Evolutionary conservation across 78 protist genomes (phyloP).

Genomic region (Dictyostelium firmibasis): DNA sequence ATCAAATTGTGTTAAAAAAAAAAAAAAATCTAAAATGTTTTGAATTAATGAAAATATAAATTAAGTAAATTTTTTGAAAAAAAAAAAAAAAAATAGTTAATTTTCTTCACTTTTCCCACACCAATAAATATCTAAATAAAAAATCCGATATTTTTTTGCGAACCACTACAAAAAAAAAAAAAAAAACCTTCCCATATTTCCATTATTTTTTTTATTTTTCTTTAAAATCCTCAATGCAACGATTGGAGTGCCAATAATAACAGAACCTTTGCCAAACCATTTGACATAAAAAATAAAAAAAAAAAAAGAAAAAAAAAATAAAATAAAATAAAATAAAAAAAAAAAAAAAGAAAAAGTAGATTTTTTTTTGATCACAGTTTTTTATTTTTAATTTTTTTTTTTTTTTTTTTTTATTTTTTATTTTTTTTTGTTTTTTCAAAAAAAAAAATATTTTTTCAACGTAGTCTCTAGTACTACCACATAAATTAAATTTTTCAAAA

Average conservation of each 20-base stretch:
- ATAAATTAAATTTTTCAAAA: too few relatives aligned
- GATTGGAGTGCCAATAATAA: not conserved
- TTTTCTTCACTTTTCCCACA: not conserved
- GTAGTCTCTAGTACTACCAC: not conserved
- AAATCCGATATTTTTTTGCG: not conserved
- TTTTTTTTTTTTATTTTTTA: too few relatives aligned
- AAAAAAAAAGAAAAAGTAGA: not conserved
- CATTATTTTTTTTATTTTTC: too few relatives aligned
- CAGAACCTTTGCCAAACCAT: not conserved
- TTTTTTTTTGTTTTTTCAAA: not conserved
- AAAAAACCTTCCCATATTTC: not conserved
- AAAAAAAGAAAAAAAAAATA: too few relatives aligned
- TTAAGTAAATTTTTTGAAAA: not conserved
- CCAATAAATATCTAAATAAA: not conserved
- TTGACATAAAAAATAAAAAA: not conserved
- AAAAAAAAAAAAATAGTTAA: too few relatives aligned
- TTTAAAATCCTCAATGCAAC: not conserved
- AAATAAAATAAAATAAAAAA: too few relatives aligned
- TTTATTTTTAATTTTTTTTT: too few relatives aligned
- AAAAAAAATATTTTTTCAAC: not conserved
- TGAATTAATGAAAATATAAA: too few relatives aligned
- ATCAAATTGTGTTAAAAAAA: not conserved
- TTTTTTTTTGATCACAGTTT: not conserved
- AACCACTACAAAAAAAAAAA: not conserved
- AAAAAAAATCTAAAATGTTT: too few relatives aligned